Conservation (phyloP, 2,329 filamentous ascomycete species). For the Aureobasidium sp. region DNA sequence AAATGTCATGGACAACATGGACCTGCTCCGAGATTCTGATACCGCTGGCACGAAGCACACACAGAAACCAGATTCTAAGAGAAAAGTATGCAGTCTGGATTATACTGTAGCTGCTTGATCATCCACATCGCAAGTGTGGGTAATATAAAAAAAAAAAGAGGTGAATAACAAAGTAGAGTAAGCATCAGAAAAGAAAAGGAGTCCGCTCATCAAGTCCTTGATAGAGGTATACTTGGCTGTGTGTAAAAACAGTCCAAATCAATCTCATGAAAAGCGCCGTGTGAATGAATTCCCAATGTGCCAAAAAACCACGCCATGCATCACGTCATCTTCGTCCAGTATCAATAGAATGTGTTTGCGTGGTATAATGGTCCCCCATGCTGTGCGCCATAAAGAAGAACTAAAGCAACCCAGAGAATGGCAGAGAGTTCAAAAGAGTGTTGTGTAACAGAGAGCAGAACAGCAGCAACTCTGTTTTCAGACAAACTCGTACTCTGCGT, state of each 20-base stretch:
- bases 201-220: slow-evolving; percentile 15
- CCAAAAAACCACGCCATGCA: neutral
- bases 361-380: neutral
- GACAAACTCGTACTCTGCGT: slow-evolving; percentile 29
- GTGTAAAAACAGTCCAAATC: neutral
- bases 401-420: neutral
- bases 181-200: neutral
- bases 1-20: neutral
- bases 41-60: neutral
- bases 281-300: neutral
- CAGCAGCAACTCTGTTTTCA: slow-evolving; percentile 18
- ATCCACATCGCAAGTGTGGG: neutral
- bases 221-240: neutral
- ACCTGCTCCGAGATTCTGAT: neutral
- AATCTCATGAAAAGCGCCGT: slow-evolving; percentile 14
- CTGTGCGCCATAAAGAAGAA: neutral
- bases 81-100: neutral
- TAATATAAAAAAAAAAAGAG: neutral
- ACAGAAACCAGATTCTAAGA: neutral
- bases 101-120: neutral
- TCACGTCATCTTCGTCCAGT: neutral
- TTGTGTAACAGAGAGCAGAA: neutral
- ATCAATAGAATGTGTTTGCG: slow-evolving; percentile 1
- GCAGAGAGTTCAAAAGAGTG: neutral
- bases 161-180: neutral